These are phyloP conservation scores for Cenococcum geophilum DNA, from an alignment of 495 filamentous ascomycete species.

Conservation along the genomic window DNA sequence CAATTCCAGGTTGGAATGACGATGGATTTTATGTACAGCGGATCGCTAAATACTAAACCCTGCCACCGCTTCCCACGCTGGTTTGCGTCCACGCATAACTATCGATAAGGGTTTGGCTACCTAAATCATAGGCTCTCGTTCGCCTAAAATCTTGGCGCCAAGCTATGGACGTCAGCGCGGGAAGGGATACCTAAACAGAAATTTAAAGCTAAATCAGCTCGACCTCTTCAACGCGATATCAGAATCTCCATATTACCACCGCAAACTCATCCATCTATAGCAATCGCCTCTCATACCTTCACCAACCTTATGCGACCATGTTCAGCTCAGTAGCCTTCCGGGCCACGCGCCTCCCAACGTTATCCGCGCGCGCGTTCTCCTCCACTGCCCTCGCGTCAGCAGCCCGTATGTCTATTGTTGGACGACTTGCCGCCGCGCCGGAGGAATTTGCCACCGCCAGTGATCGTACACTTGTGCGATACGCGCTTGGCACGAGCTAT, in stretches of 20 bases:
- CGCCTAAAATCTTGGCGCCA: too few species aligned
- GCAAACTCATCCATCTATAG: background rate
- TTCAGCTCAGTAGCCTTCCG: constrained; percentile 27
- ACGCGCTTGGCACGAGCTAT: constrained; percentile 54
- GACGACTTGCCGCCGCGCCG: constrained; percentile 64
- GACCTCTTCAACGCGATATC: background rate
- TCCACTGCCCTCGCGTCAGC: constrained; percentile 43
- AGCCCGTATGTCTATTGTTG: constrained; percentile 65
- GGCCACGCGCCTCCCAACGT: constrained; percentile 40
- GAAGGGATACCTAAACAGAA: too few species aligned
- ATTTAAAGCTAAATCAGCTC: background rate
- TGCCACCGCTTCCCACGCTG: too few species aligned
- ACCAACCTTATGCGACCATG: constrained; percentile 3
- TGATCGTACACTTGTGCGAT: constrained; percentile 62
- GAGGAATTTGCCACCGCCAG: constrained; percentile 60
- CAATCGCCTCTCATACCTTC: background rate
- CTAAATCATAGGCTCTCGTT: too few species aligned
- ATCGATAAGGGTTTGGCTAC: too few species aligned
- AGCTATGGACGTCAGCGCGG: too few species aligned
- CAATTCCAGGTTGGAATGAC: too few species aligned
- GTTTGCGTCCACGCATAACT: too few species aligned
- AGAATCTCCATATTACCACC: background rate
- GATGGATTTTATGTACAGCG: too few species aligned
- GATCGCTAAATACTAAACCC: too few species aligned
- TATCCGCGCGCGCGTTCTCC: constrained; percentile 51